These are phyloP conservation scores for Coemansia biformis DNA, from an alignment of 192 early-diverging fungal genomes.

Conservation along the genomic window DNA sequence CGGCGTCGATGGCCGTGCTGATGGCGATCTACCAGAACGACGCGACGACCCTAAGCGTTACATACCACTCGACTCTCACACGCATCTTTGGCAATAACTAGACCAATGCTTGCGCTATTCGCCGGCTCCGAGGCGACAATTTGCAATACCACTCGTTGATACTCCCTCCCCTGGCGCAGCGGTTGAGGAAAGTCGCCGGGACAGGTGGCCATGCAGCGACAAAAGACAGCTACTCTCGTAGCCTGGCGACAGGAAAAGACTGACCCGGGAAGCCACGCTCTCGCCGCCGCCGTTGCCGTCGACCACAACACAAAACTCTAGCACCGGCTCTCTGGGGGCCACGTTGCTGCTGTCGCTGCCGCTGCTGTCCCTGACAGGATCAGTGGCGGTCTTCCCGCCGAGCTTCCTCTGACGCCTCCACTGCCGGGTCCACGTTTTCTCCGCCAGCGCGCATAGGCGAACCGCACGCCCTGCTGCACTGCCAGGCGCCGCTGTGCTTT, in stretches of 20 bases:
- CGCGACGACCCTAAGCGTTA: conserved; percentile 61
- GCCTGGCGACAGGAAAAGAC: conserved; percentile 14
- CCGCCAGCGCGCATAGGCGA: conserved; percentile 6
- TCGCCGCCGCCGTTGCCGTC: conserved; percentile 27
- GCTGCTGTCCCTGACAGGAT: too few relatives aligned
- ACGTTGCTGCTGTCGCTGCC: not conserved
- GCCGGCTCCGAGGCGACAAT: too few relatives aligned
- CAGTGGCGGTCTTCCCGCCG: too few relatives aligned
- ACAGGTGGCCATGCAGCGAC: conserved; percentile 36
- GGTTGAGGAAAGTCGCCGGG: not conserved
- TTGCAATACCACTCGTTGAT: too few relatives aligned
- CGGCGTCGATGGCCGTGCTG: conserved; percentile 64
- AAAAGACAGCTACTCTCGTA: conserved; percentile 11
- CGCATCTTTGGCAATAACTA: conserved; percentile 77
- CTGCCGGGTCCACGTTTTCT: conserved; percentile 29
- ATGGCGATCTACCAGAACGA: conserved; percentile 83
- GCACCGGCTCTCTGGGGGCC: too few relatives aligned
- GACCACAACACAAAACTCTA: conserved; percentile 22
- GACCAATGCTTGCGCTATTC: conserved; percentile 2
- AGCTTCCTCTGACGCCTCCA: conserved; percentile 14
- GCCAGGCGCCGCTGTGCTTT: too few relatives aligned
- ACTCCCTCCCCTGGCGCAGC: too few relatives aligned
- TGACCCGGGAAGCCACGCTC: not conserved
- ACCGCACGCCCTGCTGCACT: not conserved
- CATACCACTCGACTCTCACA: conserved; percentile 73